Percentiles rank a stretch among this genome's conserved stretches.
phyloP scores from a whole-genome alignment of 139 green algal genomes.

The Edaphochlamys debaryana region DNA sequence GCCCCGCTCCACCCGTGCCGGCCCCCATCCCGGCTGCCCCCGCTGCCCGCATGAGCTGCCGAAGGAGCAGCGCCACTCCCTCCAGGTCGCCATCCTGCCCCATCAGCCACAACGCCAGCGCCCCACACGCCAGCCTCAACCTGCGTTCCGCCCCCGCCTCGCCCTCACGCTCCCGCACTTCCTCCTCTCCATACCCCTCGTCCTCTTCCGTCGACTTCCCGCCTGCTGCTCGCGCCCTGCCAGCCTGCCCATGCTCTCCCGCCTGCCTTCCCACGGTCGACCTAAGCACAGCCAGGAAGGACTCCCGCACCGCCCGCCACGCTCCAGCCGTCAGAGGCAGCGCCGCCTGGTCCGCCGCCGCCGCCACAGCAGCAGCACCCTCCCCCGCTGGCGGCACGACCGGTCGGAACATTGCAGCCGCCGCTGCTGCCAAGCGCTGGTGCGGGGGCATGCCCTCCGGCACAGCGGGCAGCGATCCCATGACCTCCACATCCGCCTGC shows the following conservation, averaged over 20 bases:
- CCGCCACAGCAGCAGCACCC: too few relatives aligned
- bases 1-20: too few relatives aligned
- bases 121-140: constrained; percentile 2
- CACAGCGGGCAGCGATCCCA: constrained; percentile 6
- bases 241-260: not conserved
- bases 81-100: constrained; percentile 11
- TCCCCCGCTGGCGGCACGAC: not conserved
- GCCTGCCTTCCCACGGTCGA: too few relatives aligned
- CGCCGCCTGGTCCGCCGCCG: not conserved
- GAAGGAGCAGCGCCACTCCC: not conserved
- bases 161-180: not conserved
- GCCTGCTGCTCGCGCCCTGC: too few relatives aligned
- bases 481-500: not conserved
- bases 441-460: not conserved
- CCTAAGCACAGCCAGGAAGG: not conserved
- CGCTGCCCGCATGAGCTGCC: not conserved
- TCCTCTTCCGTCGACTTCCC: not conserved
- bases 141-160: not conserved
- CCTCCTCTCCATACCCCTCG: not conserved
- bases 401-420: not conserved
- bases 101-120: constrained; percentile 8
- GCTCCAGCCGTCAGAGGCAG: too few relatives aligned
- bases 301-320: not conserved
- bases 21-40: not conserved
- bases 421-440: not conserved